Percentiles rank a stretch among this genome's conserved stretches.
Evolutionary conservation across 2,329 filamentous ascomycete species (phyloP).

Genomic region (Beauveria caledonica): DNA sequence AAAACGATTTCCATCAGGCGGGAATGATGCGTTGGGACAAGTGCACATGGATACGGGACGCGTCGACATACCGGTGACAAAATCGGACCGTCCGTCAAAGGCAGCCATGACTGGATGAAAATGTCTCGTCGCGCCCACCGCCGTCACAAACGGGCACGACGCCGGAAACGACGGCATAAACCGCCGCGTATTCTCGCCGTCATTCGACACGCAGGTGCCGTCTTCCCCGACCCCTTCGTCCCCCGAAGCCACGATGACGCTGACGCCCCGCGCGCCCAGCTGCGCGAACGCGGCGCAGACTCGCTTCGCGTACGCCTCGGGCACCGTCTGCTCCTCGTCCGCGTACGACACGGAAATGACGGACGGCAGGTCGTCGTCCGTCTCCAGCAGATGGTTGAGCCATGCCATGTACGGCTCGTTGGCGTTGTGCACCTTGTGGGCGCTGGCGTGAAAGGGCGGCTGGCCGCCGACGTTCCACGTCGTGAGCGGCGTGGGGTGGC

Average conservation of each 20-base stretch:
- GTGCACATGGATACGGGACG: no score
- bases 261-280: slow-evolving; percentile 54
- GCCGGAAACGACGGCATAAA: slow-evolving; percentile 24
- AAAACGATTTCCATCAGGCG: neutral
- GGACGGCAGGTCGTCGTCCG: slow-evolving; percentile 43
- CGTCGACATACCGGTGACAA: slow-evolving; percentile 11
- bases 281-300: slow-evolving; percentile 56
- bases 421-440: slow-evolving; percentile 30
- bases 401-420: slow-evolving; percentile 64
- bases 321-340: slow-evolving; percentile 57
- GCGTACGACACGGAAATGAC: slow-evolving; percentile 59
- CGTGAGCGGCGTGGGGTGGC: slow-evolving; percentile 5
- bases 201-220: slow-evolving; percentile 1
- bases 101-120: slow-evolving; percentile 38
- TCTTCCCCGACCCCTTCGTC: slow-evolving; percentile 28
- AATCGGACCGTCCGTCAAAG: slow-evolving; percentile 39
- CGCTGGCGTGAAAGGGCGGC: slow-evolving; percentile 2
- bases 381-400: slow-evolving; percentile 48
- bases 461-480: slow-evolving; percentile 9
- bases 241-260: slow-evolving; percentile 53
- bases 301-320: slow-evolving; percentile 45
- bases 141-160: slow-evolving; percentile 46
- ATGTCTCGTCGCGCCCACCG: slow-evolving; percentile 44
- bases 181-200: slow-evolving; percentile 24
- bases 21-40: no score